Evolutionary conservation across 441 rosid genomes (phyloP).

Genomic region (Erodium trifolium): DNA sequence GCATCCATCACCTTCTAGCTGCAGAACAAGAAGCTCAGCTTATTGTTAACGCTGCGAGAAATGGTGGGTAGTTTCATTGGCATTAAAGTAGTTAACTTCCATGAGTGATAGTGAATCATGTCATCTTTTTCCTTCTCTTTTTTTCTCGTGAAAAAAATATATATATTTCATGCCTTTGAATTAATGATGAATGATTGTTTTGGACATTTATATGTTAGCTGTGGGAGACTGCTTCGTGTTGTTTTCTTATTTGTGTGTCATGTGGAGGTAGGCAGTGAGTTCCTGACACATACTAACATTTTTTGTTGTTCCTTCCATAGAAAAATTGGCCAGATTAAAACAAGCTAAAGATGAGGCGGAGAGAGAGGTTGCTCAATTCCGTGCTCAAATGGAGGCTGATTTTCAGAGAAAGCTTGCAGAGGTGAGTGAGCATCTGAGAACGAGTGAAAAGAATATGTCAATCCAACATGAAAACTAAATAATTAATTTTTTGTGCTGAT

Average conservation of each 20-base stretch:
- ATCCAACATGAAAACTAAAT: not conserved
- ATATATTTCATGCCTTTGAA: not conserved
- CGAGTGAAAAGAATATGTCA: not conserved
- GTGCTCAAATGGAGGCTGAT: constrained; percentile 65
- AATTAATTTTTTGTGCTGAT: not conserved
- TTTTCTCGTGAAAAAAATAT: too few species aligned
- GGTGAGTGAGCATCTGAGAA: constrained; percentile 36
- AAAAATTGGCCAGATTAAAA: constrained; percentile 68
- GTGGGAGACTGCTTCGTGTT: not conserved
- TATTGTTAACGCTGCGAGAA: constrained; percentile 71
- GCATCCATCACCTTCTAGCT: constrained; percentile 80
- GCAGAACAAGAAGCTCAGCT: constrained; percentile 93
- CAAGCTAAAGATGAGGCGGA: constrained; percentile 88
- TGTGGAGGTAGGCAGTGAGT: constrained; percentile 5
- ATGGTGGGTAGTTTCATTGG: constrained; percentile 26
- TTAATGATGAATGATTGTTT: not conserved
- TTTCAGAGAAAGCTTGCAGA: constrained; percentile 74
- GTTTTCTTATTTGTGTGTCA: not conserved
- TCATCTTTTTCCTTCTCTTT: too few species aligned
- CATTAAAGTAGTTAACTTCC: too few species aligned
- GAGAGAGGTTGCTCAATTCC: constrained; percentile 60
- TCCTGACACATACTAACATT: not conserved
- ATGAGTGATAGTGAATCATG: too few species aligned
- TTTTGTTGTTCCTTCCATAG: constrained; percentile 26
- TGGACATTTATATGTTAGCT: not conserved